Evolutionary conservation across 1,284 basidiomycete species (phyloP), one percentile per base, ranked within the genome.

Genomic region (Irpex sp.): DNA sequence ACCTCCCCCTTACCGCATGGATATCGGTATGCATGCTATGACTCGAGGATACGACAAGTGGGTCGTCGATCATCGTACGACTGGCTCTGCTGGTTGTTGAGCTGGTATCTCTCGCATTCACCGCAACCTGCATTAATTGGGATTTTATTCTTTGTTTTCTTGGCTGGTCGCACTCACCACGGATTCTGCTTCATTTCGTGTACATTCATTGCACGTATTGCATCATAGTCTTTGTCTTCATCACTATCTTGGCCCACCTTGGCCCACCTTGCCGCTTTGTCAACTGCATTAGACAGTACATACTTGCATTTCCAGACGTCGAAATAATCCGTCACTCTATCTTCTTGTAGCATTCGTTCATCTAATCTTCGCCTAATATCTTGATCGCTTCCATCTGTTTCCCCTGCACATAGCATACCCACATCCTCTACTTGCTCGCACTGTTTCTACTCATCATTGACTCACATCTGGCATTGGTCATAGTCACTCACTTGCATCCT

Each of bases 1-100:
- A 8, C 71, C 70, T 0, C 63, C 60, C 0, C 65, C 62, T 31
- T 65, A 65, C 47, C 17, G 49, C 49, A 52, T 52, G 49, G 49
- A 26, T 19, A 19, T 52, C 49, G 17, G 17, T 6, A 52, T 52
- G 49, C 49, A 52, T 19, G 49, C 49, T 17, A 26, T 52, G 49
- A 52, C 49, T 17, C 49, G 49, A 15, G 17, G 49, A 26, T 52
- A 52, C 21, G 49, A 52, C 49, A 19, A 52, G 11, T 52, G 49
- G 49, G 49, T 26, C 49, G 49, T 52, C 9, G 49, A 17, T 17
- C 17, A 26, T 52, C 49, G 17, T 19, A 52, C 49, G 11, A 19
- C 49, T 19, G 17, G 49, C 21, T 52, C 49, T 26, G 17, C 13
- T 9, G 17, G 17, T 19, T 17, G 49, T 13, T 52, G 17, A 19